Conservation (phyloP, 1,284 basidiomycete species). For the Sphaerobolus stellatus region DNA sequence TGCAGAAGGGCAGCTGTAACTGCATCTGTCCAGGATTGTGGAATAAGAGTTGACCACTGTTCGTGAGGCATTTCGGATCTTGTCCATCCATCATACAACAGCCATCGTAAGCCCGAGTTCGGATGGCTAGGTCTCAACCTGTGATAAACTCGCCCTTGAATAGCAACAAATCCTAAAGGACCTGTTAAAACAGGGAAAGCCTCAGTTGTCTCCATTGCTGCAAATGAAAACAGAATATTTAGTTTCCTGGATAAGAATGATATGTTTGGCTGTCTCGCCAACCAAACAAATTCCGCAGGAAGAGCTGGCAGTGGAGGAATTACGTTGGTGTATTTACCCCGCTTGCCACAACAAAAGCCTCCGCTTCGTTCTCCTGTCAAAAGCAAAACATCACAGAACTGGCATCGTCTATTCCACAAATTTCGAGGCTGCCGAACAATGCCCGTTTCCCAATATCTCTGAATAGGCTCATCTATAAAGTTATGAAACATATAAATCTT, state of each 20-base stretch:
- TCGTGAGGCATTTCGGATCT: constrained; percentile 12
- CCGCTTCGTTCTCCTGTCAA: constrained; percentile 20
- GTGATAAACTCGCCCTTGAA: constrained; percentile 35
- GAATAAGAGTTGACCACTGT: constrained; percentile 16
- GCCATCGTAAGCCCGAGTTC: constrained; percentile 32
- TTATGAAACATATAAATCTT: no score
- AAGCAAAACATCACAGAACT: constrained; percentile 18
- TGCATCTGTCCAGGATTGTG: constrained; percentile 21
- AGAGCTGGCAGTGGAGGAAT: constrained; percentile 21
- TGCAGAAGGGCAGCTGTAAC: constrained; percentile 19
- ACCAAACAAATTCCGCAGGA: constrained; percentile 17
- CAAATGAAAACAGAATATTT: constrained; percentile 35
- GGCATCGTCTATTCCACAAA: no score
- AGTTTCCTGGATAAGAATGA: constrained; percentile 26
- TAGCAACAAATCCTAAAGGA: constrained; percentile 24
- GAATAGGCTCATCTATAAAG: no score
- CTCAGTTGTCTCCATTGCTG: constrained; percentile 29
- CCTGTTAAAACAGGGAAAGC: constrained; percentile 22
- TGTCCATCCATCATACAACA: constrained; percentile 33
- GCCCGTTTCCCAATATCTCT: no score
- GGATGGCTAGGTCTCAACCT: constrained; percentile 26
- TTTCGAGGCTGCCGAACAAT: no score
- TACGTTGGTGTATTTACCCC: constrained; percentile 13
- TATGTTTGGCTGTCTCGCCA: constrained; percentile 20
- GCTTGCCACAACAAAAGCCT: constrained; percentile 23